phyloP scores from a whole-genome alignment of 2,329 filamentous ascomycete genomes.

The Laburnicola sp. region DNA sequence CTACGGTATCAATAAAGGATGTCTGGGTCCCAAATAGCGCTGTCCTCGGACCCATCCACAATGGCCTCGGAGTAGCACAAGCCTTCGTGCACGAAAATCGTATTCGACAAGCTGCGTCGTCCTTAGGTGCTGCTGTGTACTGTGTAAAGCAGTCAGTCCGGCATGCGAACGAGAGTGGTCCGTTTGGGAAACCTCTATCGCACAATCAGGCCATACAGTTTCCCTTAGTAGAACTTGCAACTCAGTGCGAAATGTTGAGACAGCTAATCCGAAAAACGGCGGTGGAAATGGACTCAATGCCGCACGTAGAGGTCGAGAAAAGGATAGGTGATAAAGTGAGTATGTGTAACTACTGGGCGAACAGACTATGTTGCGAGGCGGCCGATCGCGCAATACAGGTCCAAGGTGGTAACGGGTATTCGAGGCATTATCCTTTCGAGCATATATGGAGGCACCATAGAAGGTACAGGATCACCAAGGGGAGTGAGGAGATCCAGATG shows the following conservation, averaged over 20 bases:
- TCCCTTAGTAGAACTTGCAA: slow-evolving; percentile 64
- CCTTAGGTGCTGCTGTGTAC: slow-evolving; percentile 62
- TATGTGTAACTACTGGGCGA: slow-evolving; percentile 70
- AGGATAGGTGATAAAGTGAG: slow-evolving; percentile 63
- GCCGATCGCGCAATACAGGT: slow-evolving; percentile 67
- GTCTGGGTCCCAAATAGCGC: slow-evolving; percentile 60
- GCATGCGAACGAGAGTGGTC: slow-evolving; percentile 58
- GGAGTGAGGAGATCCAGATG: slow-evolving; percentile 68
- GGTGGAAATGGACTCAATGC: slow-evolving; percentile 62
- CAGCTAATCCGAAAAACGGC: slow-evolving; percentile 65
- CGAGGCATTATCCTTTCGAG: slow-evolving; percentile 62
- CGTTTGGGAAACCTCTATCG: slow-evolving; percentile 61
- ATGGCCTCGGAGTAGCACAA: slow-evolving; percentile 63
- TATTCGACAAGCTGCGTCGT: slow-evolving; percentile 65
- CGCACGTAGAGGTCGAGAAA: slow-evolving; percentile 59
- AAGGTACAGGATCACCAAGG: slow-evolving; percentile 65
- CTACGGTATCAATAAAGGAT: slow-evolving; percentile 60
- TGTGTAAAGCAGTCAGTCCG: slow-evolving; percentile 61
- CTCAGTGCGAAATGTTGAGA: slow-evolving; percentile 64
- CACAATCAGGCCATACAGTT: slow-evolving; percentile 67
- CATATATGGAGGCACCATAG: slow-evolving; percentile 68
- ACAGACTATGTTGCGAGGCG: slow-evolving; percentile 62
- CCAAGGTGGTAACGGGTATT: slow-evolving; percentile 63
- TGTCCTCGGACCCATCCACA: slow-evolving; percentile 57
- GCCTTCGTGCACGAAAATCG: slow-evolving; percentile 69